Percentiles rank a stretch among this genome's conserved stretches.
These are phyloP conservation scores for Fistulina hepatica DNA, from an alignment of 1,284 basidiomycete species.

Conservation along the genomic window DNA sequence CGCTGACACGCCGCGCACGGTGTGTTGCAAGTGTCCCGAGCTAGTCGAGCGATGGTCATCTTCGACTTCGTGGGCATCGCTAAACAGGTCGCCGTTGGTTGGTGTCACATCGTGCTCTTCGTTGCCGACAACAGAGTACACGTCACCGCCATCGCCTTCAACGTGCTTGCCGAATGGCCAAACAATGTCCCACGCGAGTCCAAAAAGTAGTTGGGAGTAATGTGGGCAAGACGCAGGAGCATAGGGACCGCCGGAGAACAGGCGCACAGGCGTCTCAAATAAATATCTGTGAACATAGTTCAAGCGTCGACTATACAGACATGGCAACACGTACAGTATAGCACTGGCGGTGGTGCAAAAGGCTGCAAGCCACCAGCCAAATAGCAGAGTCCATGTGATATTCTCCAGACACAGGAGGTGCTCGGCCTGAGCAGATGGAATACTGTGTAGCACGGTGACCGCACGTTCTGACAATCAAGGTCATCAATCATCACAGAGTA, in stretches of 20 bases:
- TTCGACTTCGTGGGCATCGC: conserved; percentile 10
- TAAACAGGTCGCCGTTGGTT: conserved; percentile 17
- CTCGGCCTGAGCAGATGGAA: conserved; percentile 87
- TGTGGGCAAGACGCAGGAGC: conserved; percentile 72
- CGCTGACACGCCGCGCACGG: conserved; percentile 22
- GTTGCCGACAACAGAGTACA: conserved; percentile 31
- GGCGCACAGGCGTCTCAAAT: too few relatives aligned
- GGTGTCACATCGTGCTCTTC: conserved; percentile 24
- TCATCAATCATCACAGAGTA: too few relatives aligned
- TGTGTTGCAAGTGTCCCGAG: conserved; percentile 22
- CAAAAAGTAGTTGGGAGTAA: conserved; percentile 84
- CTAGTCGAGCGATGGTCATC: too few relatives aligned
- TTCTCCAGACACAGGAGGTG: conserved; percentile 88
- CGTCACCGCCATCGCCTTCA: conserved; percentile 63
- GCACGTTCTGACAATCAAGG: too few relatives aligned
- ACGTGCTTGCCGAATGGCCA: conserved; percentile 99
- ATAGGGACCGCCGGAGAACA: conserved; percentile 70
- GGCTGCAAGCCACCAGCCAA: conserved; percentile 87
- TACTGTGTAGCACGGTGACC: conserved; percentile 85
- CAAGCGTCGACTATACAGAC: too few relatives aligned
- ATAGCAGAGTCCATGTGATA: conserved; percentile 79
- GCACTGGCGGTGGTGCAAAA: conserved; percentile 59
- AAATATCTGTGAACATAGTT: too few relatives aligned
- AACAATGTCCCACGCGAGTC: conserved; percentile 89
- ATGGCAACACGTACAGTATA: conserved; percentile 68